Base-by-base conservation (phyloP, 2,329 filamentous ascomycete genomes). In the Dactylellina sp. region DNA sequence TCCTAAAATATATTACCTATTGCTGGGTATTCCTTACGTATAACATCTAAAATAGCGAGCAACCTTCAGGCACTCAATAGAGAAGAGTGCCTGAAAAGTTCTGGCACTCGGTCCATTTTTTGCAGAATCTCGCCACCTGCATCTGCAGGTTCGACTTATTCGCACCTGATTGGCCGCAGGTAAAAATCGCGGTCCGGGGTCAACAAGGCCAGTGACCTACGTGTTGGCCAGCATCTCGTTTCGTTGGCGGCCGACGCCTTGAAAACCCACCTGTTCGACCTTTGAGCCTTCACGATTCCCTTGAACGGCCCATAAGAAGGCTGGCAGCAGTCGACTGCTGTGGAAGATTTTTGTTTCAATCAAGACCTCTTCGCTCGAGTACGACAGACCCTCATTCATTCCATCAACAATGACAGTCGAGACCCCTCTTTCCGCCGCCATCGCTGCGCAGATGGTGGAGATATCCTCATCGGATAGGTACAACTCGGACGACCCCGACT, bases 391-490 rank as follows among this genome's bases (percentile, higher is more conserved):
- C 4, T 32, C 9, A 32, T 32, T 32, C 28, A 4, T 32, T 32
- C 9, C 39, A 46, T 28, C 24, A 42, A 37, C n/a, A n/a, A 68
- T 68, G 63, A 60, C 56, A 53, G 20, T 47, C 24, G 68, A 64
- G 28, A 28, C 68, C 5, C 59, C 68, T 49, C 68, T 72, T 42
- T 64, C 50, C 28, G 60, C 61, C 11, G 68, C 68, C 40, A 72
- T 72, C n/a, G 39, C 60, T 18, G 68, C 68, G n/a, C 68, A 72
- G 35, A 72, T 72, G 35, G 20, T 52, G 14, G 68, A 72, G 39
- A 64, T 72, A 47, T 60, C 68, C 2, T 53, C 20, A 9, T 60
- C 46, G 1, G 65, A 50, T 14, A 39, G 28, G 3, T 52, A 49
- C 37, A 44, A 59, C 18, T 32, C 25, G 2, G 22, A 7, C 25